Evolutionary conservation across 176 grass and related monocot genomes (phyloP).

Genomic region (Carex kokanica): DNA sequence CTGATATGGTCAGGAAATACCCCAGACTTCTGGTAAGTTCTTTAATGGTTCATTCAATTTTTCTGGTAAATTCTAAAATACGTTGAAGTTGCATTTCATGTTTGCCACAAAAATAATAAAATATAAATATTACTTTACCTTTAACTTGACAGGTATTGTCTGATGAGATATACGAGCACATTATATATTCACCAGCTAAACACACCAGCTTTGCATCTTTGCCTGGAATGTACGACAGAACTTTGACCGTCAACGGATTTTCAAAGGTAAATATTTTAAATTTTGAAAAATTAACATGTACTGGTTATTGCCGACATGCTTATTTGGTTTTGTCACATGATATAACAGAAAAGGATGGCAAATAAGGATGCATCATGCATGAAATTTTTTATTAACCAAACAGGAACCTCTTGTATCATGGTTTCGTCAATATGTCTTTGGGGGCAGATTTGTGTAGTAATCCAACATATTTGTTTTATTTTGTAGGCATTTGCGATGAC

Average conservation of each 20-base stretch:
- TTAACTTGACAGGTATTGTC: slow-evolving; percentile 60
- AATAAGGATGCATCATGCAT: background rate
- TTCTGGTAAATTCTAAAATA: slow-evolving; percentile 5
- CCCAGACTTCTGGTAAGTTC: slow-evolving; percentile 71
- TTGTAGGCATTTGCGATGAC: slow-evolving; percentile 97
- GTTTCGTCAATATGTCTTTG: background rate
- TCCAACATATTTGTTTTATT: background rate
- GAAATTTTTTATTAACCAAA: background rate
- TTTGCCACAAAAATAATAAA: background rate
- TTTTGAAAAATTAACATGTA: background rate
- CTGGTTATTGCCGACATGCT: background rate
- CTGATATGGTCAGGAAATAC: slow-evolving; percentile 78
- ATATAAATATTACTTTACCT: background rate
- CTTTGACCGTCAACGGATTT: slow-evolving; percentile 66
- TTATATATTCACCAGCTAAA: slow-evolving; percentile 55
- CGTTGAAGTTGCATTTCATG: background rate
- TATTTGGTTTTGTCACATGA: background rate
- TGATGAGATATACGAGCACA: slow-evolving; percentile 87
- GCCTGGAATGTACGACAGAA: slow-evolving; percentile 69
- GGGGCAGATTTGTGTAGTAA: background rate
- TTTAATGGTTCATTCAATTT: slow-evolving; percentile 14
- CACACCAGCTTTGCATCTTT: slow-evolving; percentile 73
- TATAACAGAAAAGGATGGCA: background rate
- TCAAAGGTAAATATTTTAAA: slow-evolving; percentile 47
- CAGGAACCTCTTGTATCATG: background rate